phyloP scores from a whole-genome alignment of 257 asterid species.

The Forsythia suspensa region DNA sequence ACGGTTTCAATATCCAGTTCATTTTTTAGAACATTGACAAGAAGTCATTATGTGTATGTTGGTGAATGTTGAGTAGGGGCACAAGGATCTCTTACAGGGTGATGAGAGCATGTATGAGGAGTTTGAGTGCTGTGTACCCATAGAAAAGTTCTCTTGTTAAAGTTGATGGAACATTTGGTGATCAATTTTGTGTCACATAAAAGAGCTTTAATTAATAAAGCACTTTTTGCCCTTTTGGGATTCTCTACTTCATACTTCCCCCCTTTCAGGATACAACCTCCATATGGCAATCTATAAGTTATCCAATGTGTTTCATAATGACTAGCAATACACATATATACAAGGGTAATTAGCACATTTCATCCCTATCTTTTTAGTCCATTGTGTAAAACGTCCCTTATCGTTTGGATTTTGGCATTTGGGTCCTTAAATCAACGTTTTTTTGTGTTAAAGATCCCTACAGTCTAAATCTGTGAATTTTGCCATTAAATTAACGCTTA shows the following conservation, averaged over 20 bases:
- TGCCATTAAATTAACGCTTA: too few species aligned
- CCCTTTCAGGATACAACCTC: not conserved
- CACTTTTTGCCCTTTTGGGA: not conserved
- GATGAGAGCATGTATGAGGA: not conserved
- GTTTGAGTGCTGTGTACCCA: not conserved
- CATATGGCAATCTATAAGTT: not conserved
- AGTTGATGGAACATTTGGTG: not conserved
- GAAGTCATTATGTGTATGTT: not conserved
- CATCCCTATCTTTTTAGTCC: too few species aligned
- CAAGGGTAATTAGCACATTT: too few species aligned
- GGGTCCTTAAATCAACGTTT: too few species aligned
- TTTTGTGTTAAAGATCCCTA: too few species aligned
- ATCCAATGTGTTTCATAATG: not conserved
- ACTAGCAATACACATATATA: not conserved
- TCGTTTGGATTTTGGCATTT: too few species aligned
- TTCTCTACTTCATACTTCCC: not conserved
- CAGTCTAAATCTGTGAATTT: too few species aligned
- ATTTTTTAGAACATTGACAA: not conserved
- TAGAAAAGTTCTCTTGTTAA: not conserved
- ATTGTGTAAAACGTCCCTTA: too few species aligned
- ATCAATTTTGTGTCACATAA: not conserved
- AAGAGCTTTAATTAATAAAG: not conserved
- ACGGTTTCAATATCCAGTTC: not conserved
- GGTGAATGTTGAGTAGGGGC: not conserved
- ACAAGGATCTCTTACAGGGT: not conserved